phyloP scores from a whole-genome alignment of 371 early-diverging fungal genomes.

The Apophysomyces trapeziformis region DNA sequence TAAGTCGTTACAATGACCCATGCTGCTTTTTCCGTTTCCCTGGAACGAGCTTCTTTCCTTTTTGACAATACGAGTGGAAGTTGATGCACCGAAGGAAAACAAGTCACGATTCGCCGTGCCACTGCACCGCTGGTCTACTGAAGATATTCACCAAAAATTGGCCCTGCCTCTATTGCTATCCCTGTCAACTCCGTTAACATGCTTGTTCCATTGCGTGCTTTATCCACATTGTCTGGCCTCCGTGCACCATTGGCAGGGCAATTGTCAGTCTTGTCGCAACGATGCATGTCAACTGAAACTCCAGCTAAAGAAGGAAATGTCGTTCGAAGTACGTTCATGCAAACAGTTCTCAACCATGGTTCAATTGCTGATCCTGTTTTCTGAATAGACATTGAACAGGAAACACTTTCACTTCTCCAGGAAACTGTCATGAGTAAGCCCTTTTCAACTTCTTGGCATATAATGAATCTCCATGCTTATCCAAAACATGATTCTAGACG shows the following conservation, averaged over 20 bases:
- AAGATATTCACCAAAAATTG: too few relatives aligned
- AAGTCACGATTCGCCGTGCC: too few relatives aligned
- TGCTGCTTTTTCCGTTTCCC: too few relatives aligned
- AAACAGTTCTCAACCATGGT: background rate
- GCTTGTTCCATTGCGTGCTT: conserved; percentile 1
- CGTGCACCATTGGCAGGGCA: background rate
- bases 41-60: too few relatives aligned
- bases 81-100: too few relatives aligned
- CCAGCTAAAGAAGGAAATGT: conserved; percentile 5
- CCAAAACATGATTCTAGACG: conserved; percentile 22
- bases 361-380: background rate
- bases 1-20: too few relatives aligned
- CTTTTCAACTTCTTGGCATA: conserved; percentile 1
- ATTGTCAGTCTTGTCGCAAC: background rate
- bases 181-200: conserved; percentile 9
- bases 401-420: conserved; percentile 30
- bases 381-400: conserved; percentile 28
- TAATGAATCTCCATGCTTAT: background rate
- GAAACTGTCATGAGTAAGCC: conserved; percentile 34
- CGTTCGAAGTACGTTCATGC: background rate
- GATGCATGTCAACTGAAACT: conserved; percentile 3
- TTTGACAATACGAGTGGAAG: too few relatives aligned
- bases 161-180: background rate
- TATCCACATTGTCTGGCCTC: background rate
- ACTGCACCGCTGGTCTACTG: too few relatives aligned